Evolutionary conservation across 2,329 filamentous ascomycete species (phyloP).

Genomic region (Chaetomium strumarium): DNA sequence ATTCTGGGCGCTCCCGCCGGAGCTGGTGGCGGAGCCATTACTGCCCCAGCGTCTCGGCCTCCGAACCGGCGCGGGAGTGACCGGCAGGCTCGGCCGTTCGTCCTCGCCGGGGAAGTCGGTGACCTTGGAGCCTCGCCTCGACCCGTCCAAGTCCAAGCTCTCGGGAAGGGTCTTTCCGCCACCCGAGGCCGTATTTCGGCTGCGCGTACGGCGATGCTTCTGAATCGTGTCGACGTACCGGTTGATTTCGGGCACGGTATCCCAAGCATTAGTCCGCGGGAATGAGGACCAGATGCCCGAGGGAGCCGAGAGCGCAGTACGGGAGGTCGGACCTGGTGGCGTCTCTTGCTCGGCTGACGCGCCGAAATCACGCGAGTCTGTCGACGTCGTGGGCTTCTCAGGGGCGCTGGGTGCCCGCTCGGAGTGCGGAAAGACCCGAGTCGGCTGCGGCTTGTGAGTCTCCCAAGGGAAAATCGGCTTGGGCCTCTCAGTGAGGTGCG

Average conservation of each 20-base stretch:
- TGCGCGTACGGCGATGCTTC: constrained; percentile 44
- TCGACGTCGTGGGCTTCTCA: constrained; percentile 23
- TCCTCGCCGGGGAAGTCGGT: constrained; percentile 82
- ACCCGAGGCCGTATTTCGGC: constrained; percentile 27
- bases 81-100: constrained; percentile 82
- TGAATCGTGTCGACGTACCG: constrained; percentile 76
- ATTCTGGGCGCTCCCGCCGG: constrained; percentile 33
- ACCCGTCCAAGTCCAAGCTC: constrained; percentile 16
- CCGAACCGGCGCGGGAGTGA: constrained; percentile 77
- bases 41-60: constrained; percentile 62
- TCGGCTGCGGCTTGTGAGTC: constrained; percentile 52
- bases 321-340: constrained; percentile 37
- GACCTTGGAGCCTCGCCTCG: constrained; percentile 53
- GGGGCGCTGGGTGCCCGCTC: constrained; percentile 33
- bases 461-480: constrained; percentile 91
- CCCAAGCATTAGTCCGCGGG: constrained; percentile 83
- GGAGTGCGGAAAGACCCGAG: constrained; percentile 58
- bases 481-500: constrained; percentile 48
- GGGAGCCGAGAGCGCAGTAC: constrained; percentile 40
- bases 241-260: constrained; percentile 81
- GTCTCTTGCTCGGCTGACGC: constrained; percentile 38
- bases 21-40: constrained; percentile 33
- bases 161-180: background rate
- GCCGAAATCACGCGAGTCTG: constrained; percentile 17
- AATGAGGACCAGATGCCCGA: constrained; percentile 67